A percentile compares a stretch with the other conserved stretches of the same genome.
Evolutionary conservation across 371 early-diverging fungal genomes (phyloP).

Genomic region (Mortierella polycephala): DNA sequence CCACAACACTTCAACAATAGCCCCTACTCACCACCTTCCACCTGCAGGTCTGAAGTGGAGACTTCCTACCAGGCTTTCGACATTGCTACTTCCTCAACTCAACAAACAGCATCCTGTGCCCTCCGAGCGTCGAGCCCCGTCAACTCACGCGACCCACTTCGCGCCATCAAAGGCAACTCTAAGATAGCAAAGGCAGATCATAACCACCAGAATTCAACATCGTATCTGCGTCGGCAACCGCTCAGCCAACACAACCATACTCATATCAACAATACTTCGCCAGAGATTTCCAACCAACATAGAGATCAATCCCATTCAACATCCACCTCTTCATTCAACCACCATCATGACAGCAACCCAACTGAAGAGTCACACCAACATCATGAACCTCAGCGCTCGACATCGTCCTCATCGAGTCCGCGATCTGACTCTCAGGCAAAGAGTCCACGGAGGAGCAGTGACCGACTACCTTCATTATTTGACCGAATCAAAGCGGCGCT

Average conservation of each 20-base stretch:
- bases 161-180: slow-evolving; percentile 22
- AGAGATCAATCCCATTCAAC: too few relatives aligned
- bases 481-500: slow-evolving; percentile 43
- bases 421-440: not conserved
- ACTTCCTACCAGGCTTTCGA: slow-evolving; percentile 6
- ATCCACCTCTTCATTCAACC: not conserved
- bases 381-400: too few relatives aligned
- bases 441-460: slow-evolving; percentile 24
- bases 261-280: not conserved
- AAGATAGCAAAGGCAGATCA: slow-evolving; percentile 16
- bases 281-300: too few relatives aligned
- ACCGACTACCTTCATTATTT: slow-evolving; percentile 30
- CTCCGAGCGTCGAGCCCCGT: slow-evolving; percentile 6
- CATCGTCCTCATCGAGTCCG: slow-evolving; percentile 2
- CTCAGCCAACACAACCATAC: not conserved
- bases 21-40: slow-evolving; percentile 8
- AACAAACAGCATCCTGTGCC: not conserved
- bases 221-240: not conserved
- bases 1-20: not conserved
- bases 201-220: slow-evolving; percentile 4
- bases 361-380: not conserved
- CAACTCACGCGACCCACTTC: slow-evolving; percentile 33
- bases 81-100: slow-evolving; percentile 1
- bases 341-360: not conserved
- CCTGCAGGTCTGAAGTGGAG: slow-evolving; percentile 12